phyloP scores from a whole-genome alignment of 192 early-diverging fungal genomes.

The Lunasporangiospora selenospora region DNA sequence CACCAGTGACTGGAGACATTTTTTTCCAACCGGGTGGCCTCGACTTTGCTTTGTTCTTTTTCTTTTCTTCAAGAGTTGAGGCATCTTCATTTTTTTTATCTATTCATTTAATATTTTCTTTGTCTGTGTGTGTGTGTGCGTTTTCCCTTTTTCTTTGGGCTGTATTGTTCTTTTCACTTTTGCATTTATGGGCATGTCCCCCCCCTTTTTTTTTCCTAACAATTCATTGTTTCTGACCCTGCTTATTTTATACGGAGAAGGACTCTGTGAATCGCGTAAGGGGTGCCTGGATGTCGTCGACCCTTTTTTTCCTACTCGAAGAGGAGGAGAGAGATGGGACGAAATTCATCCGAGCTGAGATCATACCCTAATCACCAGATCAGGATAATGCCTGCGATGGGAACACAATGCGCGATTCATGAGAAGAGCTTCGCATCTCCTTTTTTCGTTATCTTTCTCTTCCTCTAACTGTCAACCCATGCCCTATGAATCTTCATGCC shows the following conservation, averaged over 20 bases:
- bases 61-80: neutral
- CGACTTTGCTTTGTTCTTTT: conserved; percentile 19
- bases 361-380: conserved; percentile 44
- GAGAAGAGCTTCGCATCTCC: neutral
- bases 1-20: no score
- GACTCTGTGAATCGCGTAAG: conserved; percentile 32
- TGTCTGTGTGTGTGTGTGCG: conserved; percentile 1
- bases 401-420: conserved; percentile 34
- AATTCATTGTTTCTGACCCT: neutral
- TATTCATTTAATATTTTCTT: neutral
- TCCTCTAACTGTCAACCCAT: neutral
- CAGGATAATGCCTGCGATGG: conserved; percentile 44
- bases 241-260: neutral
- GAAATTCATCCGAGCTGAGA: conserved; percentile 43
- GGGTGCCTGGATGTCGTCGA: conserved; percentile 45
- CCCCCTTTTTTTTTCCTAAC: neutral
- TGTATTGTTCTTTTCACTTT: neutral
- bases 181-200: neutral
- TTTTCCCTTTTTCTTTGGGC: neutral
- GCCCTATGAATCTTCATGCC: no score
- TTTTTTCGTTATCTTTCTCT: conserved; percentile 10
- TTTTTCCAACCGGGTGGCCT: conserved; percentile 16
- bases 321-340: no score
- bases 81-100: neutral
- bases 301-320: no score